Conservation (phyloP, 2,329 filamentous ascomycete genomes). For the Teratosphaeria epicoccoides region DNA sequence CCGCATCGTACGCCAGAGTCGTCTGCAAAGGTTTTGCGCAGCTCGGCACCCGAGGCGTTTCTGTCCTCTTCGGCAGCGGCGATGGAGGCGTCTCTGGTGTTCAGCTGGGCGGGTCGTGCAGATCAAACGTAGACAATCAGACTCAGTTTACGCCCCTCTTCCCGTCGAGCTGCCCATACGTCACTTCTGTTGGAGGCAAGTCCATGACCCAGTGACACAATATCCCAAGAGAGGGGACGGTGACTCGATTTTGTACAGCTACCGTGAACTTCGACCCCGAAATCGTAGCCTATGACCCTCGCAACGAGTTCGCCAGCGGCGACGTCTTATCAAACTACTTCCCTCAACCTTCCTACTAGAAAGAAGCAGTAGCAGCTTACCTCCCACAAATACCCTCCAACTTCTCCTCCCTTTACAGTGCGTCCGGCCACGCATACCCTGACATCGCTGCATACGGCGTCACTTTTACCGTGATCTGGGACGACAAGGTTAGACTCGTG, state of each 20-base stretch:
- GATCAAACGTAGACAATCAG: conserved; percentile 37
- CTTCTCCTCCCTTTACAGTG: conserved; percentile 35
- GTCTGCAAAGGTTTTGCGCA: conserved; percentile 56
- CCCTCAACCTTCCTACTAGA: conserved; percentile 33
- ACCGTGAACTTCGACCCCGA: conserved; percentile 33
- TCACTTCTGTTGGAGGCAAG: conserved; percentile 38
- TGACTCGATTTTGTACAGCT: conserved; percentile 31
- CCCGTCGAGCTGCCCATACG: conserved; percentile 38
- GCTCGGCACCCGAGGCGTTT: conserved; percentile 57
- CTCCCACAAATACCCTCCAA: conserved; percentile 29
- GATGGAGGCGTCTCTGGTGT: conserved; percentile 46
- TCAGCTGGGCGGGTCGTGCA: conserved; percentile 30
- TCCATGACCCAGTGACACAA: conserved; percentile 19
- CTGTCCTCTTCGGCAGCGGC: conserved; percentile 53
- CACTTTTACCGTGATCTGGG: conserved; percentile 33
- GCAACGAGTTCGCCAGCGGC: conserved; percentile 28
- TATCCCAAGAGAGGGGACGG: background rate
- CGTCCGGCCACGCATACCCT: conserved; percentile 33
- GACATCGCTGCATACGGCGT: conserved; percentile 43
- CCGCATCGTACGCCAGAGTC: conserved; percentile 47
- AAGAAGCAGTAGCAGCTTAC: conserved; percentile 30
- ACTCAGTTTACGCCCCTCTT: conserved; percentile 26
- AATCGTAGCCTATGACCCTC: conserved; percentile 19
- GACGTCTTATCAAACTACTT: conserved; percentile 37
- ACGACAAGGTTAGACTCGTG: background rate